Evolutionary conservation across 2,329 filamentous ascomycete genomes (phyloP), one percentile per base, ranked within the genome.

Genomic region (Cladorrhinum sp.): DNA sequence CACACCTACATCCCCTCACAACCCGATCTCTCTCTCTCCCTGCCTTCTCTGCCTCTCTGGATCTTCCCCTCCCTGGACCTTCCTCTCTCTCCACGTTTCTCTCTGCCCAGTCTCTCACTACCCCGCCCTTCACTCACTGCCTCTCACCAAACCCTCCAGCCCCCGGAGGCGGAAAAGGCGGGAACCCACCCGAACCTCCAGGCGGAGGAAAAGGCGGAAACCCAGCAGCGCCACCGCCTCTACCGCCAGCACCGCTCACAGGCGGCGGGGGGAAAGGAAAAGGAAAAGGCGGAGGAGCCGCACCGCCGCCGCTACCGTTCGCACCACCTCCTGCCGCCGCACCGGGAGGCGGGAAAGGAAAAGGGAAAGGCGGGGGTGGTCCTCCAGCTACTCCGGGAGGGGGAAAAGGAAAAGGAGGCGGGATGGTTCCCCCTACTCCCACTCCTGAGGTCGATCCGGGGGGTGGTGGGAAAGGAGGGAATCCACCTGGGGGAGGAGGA

Each of bases 161-260:
- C 60, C 59, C 73, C 58, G 60, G 78, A 7, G 81, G 81, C 3
- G 82, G 82, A 64, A 85, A 82, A 16, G 80, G 79, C 20, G 66
- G 64, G 55, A 70, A 73, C 24, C 64, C 60, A n/a, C 65, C 62
- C 23, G 42, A 7, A 18, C 61, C 65, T 2, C 63, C 62, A 48
- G 59, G 65, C 10, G 62, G 62, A 2, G 67, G 68, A 21, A 69
- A 66, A 5, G 68, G 67, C n/a, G 26, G 26, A 28, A 28, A 28
- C 26, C 26, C 26, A 69, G 71, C 64, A n/a, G 58, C 53, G 33
- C 54, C 60, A 7, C 64, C 62, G 7, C 72, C 56, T 16, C 58
- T 39, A 14, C 33, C 10, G 21, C 52, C 59, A 18, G 49, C 57
- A 18, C 28, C 54, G 33, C 39, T n/a, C 42, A 54, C 50, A 16